phyloP scores from a whole-genome alignment of 2,329 filamentous ascomycete species.

The Trichoderma atrobrunneum region DNA sequence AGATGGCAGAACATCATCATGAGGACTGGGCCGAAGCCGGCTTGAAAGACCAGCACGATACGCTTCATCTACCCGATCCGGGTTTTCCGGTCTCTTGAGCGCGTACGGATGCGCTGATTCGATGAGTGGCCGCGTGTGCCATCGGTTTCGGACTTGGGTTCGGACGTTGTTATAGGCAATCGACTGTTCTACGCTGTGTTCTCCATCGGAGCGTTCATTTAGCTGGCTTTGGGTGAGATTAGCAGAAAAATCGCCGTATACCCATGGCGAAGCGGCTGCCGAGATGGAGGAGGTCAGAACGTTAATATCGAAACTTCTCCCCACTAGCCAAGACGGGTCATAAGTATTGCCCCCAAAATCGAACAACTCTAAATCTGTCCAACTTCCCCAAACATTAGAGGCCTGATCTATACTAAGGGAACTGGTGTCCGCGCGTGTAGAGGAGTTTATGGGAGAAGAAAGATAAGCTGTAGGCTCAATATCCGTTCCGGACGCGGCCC shows the following conservation, averaged over 20 bases:
- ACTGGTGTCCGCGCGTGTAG: background rate
- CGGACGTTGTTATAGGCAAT: background rate
- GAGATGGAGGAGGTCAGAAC: background rate
- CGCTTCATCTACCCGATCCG: constrained; percentile 14
- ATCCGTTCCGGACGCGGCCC: background rate
- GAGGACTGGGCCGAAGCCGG: constrained; percentile 10
- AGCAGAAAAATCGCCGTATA: background rate
- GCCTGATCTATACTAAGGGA: background rate
- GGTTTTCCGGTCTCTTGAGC: background rate
- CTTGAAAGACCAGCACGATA: constrained; percentile 18
- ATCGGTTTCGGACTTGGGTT: background rate
- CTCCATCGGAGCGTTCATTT: background rate
- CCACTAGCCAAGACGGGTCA: background rate
- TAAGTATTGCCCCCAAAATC: background rate
- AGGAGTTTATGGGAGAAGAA: background rate
- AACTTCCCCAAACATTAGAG: background rate
- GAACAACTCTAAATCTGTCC: background rate
- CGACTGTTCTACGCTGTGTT: background rate
- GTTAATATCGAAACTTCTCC: background rate
- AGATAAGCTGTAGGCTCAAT: background rate
- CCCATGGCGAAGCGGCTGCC: background rate
- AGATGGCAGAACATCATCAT: constrained; percentile 19
- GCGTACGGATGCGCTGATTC: background rate
- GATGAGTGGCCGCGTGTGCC: background rate
- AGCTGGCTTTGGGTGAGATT: background rate